Evolutionary conservation across 2,329 filamentous ascomycete genomes (phyloP).

Genomic region (Aspergillus uvarum): DNA sequence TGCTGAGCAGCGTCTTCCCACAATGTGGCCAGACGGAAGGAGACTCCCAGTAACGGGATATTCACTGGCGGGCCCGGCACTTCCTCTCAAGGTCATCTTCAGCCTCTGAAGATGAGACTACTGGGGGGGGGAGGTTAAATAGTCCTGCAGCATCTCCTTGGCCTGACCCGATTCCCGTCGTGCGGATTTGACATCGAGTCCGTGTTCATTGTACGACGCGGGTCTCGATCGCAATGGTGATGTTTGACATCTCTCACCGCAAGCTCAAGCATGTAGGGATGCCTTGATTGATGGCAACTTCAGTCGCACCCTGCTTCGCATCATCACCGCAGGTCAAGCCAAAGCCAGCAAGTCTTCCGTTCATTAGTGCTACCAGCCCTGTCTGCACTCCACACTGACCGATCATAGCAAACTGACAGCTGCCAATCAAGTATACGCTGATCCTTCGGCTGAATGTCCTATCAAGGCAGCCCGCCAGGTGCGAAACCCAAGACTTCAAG

Average conservation of each 20-base stretch:
- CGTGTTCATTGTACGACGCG: not conserved
- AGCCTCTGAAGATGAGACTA: not conserved
- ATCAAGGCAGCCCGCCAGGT: conserved; percentile 9
- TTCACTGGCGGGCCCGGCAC: not conserved
- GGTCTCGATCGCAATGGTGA: not conserved
- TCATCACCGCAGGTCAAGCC: not conserved
- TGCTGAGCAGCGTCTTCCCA: not conserved
- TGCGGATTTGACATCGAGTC: not conserved
- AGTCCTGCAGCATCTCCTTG: not conserved
- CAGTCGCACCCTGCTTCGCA: not conserved
- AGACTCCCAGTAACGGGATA: not conserved
- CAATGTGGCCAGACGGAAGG: not conserved
- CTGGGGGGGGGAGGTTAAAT: not conserved
- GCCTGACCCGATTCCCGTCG: not conserved
- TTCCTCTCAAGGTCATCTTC: not conserved
- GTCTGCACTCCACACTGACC: not conserved
- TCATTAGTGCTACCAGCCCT: not conserved
- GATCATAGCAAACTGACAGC: conserved; percentile 1
- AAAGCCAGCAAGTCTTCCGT: not conserved
- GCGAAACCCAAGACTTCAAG: not conserved
- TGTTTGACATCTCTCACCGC: not conserved
- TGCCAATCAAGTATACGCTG: conserved; percentile 7
- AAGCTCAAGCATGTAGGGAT: not conserved
- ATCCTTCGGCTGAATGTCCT: conserved; percentile 18
- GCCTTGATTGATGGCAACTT: not conserved